phyloP scores from a whole-genome alignment of 2,329 filamentous ascomycete genomes.

The Graphilbum sp. region DNA sequence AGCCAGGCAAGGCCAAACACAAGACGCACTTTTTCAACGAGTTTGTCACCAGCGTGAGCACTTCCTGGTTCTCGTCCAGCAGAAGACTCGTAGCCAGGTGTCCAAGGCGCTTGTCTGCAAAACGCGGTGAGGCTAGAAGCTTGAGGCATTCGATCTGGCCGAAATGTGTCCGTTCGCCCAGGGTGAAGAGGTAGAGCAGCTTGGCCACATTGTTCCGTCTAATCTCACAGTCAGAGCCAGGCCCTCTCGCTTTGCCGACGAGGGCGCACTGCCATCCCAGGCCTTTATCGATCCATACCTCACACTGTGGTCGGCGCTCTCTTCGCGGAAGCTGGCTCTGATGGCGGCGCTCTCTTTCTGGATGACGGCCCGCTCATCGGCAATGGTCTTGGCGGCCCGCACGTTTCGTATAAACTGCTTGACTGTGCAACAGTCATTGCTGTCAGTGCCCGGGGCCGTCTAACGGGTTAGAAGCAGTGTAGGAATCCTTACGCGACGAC shows the following conservation, averaged over 20 bases:
- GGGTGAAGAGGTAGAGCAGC: slow-evolving; percentile 91
- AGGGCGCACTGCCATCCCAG: no score
- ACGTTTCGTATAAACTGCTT: slow-evolving; percentile 99
- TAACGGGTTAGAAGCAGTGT: background rate
- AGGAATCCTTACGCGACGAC: slow-evolving; percentile 8
- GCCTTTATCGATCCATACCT: slow-evolving; percentile 46
- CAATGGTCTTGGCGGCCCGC: slow-evolving; percentile 94
- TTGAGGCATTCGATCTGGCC: slow-evolving; percentile 99
- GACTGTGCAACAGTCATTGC: slow-evolving; percentile 39
- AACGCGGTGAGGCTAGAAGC: slow-evolving; percentile 86
- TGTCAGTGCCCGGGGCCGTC: background rate
- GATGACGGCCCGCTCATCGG: slow-evolving; percentile 93
- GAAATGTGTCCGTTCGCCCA: slow-evolving; percentile 95
- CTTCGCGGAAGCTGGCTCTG: slow-evolving; percentile 91
- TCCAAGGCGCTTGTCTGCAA: slow-evolving; percentile 91
- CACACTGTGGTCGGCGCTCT: slow-evolving; percentile 80
- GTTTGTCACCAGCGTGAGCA: slow-evolving; percentile 91
- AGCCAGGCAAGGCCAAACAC: background rate
- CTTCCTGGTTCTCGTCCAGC: slow-evolving; percentile 96
- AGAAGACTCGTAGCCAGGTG: slow-evolving; percentile 93
- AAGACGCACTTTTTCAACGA: slow-evolving; percentile 72
- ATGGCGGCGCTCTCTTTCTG: slow-evolving; percentile 98
- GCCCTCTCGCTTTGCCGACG: no score
- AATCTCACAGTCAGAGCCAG: no score
- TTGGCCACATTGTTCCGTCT: slow-evolving; percentile 99